A percentile compares a stretch with the other conserved stretches of the same genome.
These are phyloP conservation scores for Podaxis sp. DNA, from an alignment of 768 basidiomycete species.

Conservation along the genomic window DNA sequence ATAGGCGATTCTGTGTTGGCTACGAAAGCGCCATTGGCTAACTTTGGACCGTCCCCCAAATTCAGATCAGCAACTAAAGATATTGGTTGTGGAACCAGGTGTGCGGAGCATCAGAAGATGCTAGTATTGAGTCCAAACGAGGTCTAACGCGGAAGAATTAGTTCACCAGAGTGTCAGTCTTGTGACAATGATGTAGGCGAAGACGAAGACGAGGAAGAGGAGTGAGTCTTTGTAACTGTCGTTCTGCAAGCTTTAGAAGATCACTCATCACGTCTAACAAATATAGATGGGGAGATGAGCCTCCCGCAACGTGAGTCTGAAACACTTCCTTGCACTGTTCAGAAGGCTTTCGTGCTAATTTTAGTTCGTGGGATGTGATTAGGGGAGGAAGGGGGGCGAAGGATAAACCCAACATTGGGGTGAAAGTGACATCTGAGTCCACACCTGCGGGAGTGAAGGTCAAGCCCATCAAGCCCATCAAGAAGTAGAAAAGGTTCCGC, in stretches of 20 bases:
- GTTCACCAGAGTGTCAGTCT: background rate
- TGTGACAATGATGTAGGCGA: background rate
- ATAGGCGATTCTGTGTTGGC: background rate
- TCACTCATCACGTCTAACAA: background rate
- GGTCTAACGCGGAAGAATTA: background rate
- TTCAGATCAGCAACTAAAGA: background rate
- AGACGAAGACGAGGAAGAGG: background rate
- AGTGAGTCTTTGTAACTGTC: background rate
- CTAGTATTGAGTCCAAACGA: background rate
- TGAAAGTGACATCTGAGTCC: background rate
- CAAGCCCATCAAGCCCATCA: background rate
- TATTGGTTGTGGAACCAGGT: background rate
- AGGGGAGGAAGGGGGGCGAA: background rate
- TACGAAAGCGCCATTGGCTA: background rate
- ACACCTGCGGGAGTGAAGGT: background rate
- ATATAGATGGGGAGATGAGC: constrained; percentile 2
- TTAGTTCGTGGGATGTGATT: background rate
- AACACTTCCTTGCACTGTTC: background rate
- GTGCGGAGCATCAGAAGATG: background rate
- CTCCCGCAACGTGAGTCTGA: constrained; percentile 9
- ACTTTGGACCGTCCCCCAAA: background rate
- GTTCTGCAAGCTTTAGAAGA: constrained; percentile 2
- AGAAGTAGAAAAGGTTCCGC: background rate
- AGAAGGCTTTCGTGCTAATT: background rate
- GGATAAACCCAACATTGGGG: background rate